A percentile compares a stretch with the other conserved stretches of the same genome.
phyloP scores from a whole-genome alignment of 75 land plant species.

The Ceratopteris richardii region DNA sequence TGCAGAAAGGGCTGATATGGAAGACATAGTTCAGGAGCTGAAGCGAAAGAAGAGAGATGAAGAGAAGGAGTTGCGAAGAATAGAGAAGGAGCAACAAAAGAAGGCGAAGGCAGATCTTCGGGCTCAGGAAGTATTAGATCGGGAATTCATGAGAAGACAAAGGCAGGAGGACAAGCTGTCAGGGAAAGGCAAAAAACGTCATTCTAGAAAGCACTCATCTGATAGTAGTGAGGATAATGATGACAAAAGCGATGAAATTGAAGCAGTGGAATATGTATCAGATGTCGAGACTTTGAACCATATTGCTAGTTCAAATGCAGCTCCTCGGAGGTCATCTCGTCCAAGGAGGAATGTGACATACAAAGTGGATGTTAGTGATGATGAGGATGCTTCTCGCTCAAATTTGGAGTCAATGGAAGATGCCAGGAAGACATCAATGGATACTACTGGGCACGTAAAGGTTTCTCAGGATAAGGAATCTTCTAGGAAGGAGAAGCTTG shows the following conservation, averaged over 20 bases:
- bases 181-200: not conserved
- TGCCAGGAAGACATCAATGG: not conserved
- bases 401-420: constrained; percentile 17
- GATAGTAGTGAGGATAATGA: constrained; percentile 31
- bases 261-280: constrained; percentile 18
- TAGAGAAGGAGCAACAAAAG: not conserved
- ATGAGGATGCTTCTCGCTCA: constrained; percentile 33
- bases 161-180: not conserved
- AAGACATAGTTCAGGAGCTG: not conserved
- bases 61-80: not conserved
- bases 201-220: constrained; percentile 18
- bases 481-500: not conserved
- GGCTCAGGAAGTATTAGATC: constrained; percentile 1
- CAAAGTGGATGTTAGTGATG: constrained; percentile 41
- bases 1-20: not conserved
- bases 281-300: not conserved
- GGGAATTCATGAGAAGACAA: not conserved
- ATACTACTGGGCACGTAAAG: constrained; percentile 1
- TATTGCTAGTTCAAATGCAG: not conserved
- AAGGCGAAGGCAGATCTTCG: not conserved
- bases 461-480: not conserved
- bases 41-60: constrained; percentile 10
- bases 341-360: constrained; percentile 43
- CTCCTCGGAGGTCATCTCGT: constrained; percentile 38
- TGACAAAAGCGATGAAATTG: constrained; percentile 20